A percentile compares a stretch with the other conserved stretches of the same genome.
Conservation (phyloP, 2,329 filamentous ascomycete species). For the Epichloe bromicola region DNA sequence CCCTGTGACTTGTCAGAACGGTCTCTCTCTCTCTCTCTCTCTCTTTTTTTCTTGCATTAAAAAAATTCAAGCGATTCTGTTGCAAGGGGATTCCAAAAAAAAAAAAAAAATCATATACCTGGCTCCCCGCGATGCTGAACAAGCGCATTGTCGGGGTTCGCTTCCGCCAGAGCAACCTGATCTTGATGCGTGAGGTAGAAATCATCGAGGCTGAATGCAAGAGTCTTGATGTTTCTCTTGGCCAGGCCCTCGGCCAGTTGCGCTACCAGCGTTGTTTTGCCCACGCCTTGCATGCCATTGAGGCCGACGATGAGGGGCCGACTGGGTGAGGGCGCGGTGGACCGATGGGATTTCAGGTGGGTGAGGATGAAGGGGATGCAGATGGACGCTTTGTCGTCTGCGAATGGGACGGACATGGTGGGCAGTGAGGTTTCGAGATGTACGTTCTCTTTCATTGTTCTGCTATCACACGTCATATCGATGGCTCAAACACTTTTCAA, state of each 20-base stretch:
- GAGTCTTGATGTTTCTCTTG: conserved; percentile 43
- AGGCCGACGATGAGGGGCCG: conserved; percentile 72
- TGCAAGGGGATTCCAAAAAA: not conserved
- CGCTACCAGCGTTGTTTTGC: conserved; percentile 78
- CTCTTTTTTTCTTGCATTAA: too few species aligned
- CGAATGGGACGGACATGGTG: conserved; percentile 23
- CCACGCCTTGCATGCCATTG: conserved; percentile 83
- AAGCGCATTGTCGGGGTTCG: conserved; percentile 58
- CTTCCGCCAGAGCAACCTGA: conserved; percentile 50
- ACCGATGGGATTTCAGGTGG: conserved; percentile 38
- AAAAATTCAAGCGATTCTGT: not conserved
- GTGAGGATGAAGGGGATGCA: conserved; percentile 66
- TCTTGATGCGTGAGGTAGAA: conserved; percentile 67
- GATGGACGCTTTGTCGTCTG: conserved; percentile 67
- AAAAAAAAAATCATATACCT: conserved; percentile 30
- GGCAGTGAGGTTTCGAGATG: not conserved
- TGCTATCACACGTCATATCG: too few species aligned
- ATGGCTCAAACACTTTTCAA: too few species aligned
- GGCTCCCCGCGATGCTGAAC: conserved; percentile 76
- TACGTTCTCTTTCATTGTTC: not conserved
- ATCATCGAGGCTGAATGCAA: conserved; percentile 77
- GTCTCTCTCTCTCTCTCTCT: too few species aligned
- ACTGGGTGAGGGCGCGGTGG: conserved; percentile 15
- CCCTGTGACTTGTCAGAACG: conserved; percentile 12
- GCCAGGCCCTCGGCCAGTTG: conserved; percentile 50